A percentile compares a stretch with the other conserved stretches of the same genome.
phyloP scores from a whole-genome alignment of 2,329 filamentous ascomycete species.

The Curvularia spicifera region DNA sequence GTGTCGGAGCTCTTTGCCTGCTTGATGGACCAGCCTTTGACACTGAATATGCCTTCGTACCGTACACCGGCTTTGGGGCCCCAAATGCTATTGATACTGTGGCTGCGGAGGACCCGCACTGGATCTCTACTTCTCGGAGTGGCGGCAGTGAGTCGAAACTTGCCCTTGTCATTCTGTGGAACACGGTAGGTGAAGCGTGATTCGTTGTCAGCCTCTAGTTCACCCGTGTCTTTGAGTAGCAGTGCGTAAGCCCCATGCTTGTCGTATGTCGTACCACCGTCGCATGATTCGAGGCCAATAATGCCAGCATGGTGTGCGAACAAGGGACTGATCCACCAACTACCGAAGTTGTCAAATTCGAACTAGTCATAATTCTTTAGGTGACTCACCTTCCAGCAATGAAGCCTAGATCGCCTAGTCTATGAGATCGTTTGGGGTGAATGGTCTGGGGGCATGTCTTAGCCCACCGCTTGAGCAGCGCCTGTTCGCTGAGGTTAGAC shows the following conservation, averaged over 20 bases:
- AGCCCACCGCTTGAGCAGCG: slow-evolving; percentile 44
- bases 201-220: slow-evolving; percentile 46
- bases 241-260: slow-evolving; percentile 55
- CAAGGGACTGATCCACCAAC: slow-evolving; percentile 59
- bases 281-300: slow-evolving; percentile 52
- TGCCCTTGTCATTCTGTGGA: slow-evolving; percentile 49
- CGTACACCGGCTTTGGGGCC: slow-evolving; percentile 55
- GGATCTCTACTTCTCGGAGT: slow-evolving; percentile 51
- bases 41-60: slow-evolving; percentile 55
- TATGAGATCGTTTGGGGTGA: slow-evolving; percentile 40
- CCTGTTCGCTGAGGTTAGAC: slow-evolving; percentile 27
- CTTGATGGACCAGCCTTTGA: slow-evolving; percentile 52
- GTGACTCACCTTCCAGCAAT: slow-evolving; percentile 53
- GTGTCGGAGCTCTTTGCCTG: slow-evolving; percentile 27
- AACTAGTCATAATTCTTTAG: neutral
- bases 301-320: slow-evolving; percentile 58
- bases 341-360: slow-evolving; percentile 32
- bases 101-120: slow-evolving; percentile 54
- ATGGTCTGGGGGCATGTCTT: slow-evolving; percentile 41
- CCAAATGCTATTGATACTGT: slow-evolving; percentile 54
- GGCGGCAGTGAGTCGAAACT: slow-evolving; percentile 53
- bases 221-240: slow-evolving; percentile 50
- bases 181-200: slow-evolving; percentile 53
- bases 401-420: slow-evolving; percentile 54
- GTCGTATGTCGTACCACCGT: slow-evolving; percentile 54